Evolutionary conservation across 208 protist species (phyloP), one percentile per base, ranked within the genome.

Genomic region (Trypanosoma cruzi): DNA sequence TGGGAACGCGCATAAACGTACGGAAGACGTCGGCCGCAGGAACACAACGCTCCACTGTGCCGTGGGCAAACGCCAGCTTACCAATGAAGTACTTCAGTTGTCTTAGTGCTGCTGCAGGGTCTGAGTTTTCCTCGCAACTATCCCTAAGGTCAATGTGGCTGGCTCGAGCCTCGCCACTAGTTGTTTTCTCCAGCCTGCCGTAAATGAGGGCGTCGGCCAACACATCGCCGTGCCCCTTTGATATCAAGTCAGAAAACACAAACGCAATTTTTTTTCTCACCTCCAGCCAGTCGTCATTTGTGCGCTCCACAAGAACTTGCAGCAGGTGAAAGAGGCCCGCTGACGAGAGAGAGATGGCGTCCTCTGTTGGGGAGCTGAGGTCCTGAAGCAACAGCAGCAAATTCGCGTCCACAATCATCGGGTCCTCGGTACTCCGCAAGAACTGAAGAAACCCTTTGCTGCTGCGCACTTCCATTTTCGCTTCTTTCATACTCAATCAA

Each of bases 151-250:
- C 64, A 37, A 65, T 57, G 40, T 48, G 62, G 37, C 60, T 54
- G 13, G 42, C 50, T n/a, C 31, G 55, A 11, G 68, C 55, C 48
- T 79, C 73, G 54, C 44, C 42, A 36, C n/a, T 65, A 10, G 61
- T 60, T 22, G 48, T 71, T 28, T 50, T 54, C 16, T 62, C 65
- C 16, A 55, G 40, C 42, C 56, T 58, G 14, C 69, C 64, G 57
- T 75, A 73, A 24, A 86, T 71, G 28, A 86, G 67, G 6, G 68
- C 73, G 52, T 81, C 81, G 20, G 66, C 77, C 50, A 86, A 36
- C 18, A 77, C 63, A 28, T 86, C 73, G 20, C 64, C 71, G 20
- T 79, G 22, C 16, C 68, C 73, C 28, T 42, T 59, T 42, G 61
- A 59, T 3, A 74, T 56, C 54, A 86, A 52, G n/a, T 71, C 44